Conservation (phyloP, 306 rosid genomes). For the Phaseolus lunatus region DNA sequence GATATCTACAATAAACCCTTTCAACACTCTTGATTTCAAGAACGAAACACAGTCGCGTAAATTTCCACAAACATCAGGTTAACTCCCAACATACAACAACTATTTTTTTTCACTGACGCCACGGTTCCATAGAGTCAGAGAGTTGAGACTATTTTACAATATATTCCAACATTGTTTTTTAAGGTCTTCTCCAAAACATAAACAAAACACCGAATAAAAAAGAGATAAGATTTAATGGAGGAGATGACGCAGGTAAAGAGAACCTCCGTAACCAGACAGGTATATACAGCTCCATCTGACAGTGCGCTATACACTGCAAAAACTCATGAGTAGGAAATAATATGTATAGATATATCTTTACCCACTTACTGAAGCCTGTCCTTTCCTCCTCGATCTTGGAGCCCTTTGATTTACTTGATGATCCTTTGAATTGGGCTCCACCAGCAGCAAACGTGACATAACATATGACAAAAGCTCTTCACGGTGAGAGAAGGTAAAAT, state of each 20-base stretch:
- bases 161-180: constrained; percentile 1
- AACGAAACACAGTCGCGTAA: not conserved
- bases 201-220: not conserved
- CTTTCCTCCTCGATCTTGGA: constrained; percentile 44
- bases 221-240: constrained; percentile 38
- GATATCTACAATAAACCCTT: too few species aligned
- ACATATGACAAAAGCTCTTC: constrained; percentile 89
- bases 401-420: constrained; percentile 50
- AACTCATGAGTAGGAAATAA: constrained; percentile 29
- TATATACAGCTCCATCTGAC: constrained; percentile 25
- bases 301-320: not conserved
- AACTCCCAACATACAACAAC: constrained; percentile 4
- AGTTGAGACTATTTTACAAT: constrained; percentile 40
- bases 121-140: not conserved
- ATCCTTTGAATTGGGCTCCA: constrained; percentile 55
- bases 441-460: constrained; percentile 77
- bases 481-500: constrained; percentile 87
- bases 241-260: constrained; percentile 2
- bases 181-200: constrained; percentile 37
- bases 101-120: not conserved
- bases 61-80: not conserved
- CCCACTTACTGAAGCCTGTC: constrained; percentile 35
- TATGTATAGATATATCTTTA: not conserved
- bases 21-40: too few species aligned
- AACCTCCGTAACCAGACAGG: constrained; percentile 25